Evolutionary conservation across 768 basidiomycete species (phyloP), one percentile per base, ranked within the genome.

Genomic region (Clavulina sp.): DNA sequence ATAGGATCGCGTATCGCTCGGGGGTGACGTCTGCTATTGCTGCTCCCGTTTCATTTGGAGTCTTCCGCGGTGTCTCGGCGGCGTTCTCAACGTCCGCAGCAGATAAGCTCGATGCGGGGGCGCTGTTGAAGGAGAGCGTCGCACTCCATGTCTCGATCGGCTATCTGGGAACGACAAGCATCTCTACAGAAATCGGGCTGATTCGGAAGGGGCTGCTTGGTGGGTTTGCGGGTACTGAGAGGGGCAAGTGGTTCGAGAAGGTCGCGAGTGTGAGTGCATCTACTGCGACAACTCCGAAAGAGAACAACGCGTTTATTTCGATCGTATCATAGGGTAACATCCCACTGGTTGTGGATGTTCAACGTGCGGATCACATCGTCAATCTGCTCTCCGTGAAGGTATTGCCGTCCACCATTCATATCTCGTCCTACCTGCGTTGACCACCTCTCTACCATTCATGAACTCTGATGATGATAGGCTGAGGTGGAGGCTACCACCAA

Each of bases 1-100:
- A 9, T 57, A 87, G 84, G 30, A 68, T 83, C 36, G 83, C 86
- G 0, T 83, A 85, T 59, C 75, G 76, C 19, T 64, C 71, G 4
- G 86, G 87, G 3, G 80, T 91, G 2, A 84, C 84, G 2, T 73
- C 70, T 1, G 81, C 73, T 1, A 68, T 89, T 13, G 69, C 73
- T 0, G 73, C 78, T 0, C 87, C 86, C 0, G 68, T 64, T 47
- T 70, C 73, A 40, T 19, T 47, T 4, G 74, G 80, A 4, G 74
- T 84, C 57, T 60, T 84, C 31, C 63, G 68, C 0, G 87, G 87
- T 0, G 60, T 86, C 33, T 74, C 78, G 16, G 71, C 74, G 4
- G 70, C 73, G 7, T 79, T 85, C 62, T 72, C 72, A 19, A 70
- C 75, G 1, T 75, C 75, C 1, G 76, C 79, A 0, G 62, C 63